A percentile compares a stretch with the other conserved stretches of the same genome.
phyloP scores from a whole-genome alignment of 352 stramenopile genomes.

The Halophytophthora batemanensis region DNA sequence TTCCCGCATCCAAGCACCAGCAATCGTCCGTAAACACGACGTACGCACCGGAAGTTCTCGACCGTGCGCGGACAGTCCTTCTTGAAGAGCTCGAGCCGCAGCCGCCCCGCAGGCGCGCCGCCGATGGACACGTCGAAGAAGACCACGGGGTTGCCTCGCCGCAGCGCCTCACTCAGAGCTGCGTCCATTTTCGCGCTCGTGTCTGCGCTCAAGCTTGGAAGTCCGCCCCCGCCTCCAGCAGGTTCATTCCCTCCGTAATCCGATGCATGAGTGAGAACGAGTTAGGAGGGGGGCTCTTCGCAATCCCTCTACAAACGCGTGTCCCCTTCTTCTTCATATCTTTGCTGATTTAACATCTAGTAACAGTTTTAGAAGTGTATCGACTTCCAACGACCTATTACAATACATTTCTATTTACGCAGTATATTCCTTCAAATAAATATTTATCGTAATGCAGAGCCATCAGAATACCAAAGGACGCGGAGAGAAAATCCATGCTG shows the following conservation, averaged over 20 bases:
- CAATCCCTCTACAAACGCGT: too few species aligned
- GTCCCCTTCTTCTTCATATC: too few species aligned
- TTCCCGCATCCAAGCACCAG: conserved; percentile 10
- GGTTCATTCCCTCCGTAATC: not conserved
- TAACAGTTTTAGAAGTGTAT: too few species aligned
- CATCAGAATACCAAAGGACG: not conserved
- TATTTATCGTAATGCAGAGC: too few species aligned
- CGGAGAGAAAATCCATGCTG: not conserved
- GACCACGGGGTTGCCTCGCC: conserved; percentile 92
- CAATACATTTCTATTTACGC: too few species aligned
- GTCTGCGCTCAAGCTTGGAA: not conserved
- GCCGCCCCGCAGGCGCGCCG: conserved; percentile 78
- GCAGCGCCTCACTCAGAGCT: conserved; percentile 88
- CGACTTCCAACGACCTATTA: too few species aligned
- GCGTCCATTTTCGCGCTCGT: conserved; percentile 61
- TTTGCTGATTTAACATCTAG: too few species aligned
- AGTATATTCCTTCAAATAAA: too few species aligned
- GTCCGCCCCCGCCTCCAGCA: not conserved
- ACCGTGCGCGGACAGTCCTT: conserved; percentile 95
- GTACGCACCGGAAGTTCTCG: conserved; percentile 96
- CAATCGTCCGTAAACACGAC: conserved; percentile 3
- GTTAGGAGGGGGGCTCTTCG: too few species aligned
- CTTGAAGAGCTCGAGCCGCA: conserved; percentile 97
- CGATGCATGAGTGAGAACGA: not conserved
- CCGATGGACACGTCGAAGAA: conserved; percentile 95